phyloP scores from a whole-genome alignment of 192 early-diverging fungal genomes.

The Coemansia sp. region DNA sequence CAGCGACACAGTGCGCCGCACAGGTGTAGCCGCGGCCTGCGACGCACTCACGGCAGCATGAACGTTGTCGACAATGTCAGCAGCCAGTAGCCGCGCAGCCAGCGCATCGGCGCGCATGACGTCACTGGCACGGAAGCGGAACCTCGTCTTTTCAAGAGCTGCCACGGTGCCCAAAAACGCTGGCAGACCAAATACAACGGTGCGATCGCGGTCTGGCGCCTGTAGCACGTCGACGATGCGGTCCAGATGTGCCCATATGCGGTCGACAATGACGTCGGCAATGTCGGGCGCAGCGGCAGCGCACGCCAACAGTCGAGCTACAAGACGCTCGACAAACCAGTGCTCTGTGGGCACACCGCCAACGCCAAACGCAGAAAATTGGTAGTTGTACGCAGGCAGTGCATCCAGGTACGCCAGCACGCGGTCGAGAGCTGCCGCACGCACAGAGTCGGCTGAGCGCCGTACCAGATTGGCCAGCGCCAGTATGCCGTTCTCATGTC shows the following conservation, averaged over 20 bases:
- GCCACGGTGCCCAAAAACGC: slow-evolving; percentile 35
- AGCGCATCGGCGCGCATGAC: slow-evolving; percentile 28
- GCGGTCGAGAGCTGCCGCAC: slow-evolving; percentile 26
- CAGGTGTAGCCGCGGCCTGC: slow-evolving; percentile 5
- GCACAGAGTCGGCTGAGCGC: slow-evolving; percentile 9
- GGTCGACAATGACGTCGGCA: slow-evolving; percentile 19
- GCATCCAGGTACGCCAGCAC: slow-evolving; percentile 41
- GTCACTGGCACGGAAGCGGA: slow-evolving; percentile 25
- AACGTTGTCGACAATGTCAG: slow-evolving; percentile 12
- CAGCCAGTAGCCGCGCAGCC: slow-evolving; percentile 17
- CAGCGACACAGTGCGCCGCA: slow-evolving; percentile 25
- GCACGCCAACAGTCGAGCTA: slow-evolving; percentile 32
- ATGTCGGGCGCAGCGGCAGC: slow-evolving; percentile 20
- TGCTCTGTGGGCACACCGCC: slow-evolving; percentile 20
- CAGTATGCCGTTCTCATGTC: slow-evolving; percentile 52
- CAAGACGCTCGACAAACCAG: slow-evolving; percentile 38
- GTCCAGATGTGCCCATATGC: slow-evolving; percentile 38
- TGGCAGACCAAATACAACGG: slow-evolving; percentile 25
- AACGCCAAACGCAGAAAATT: slow-evolving; percentile 17
- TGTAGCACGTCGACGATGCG: slow-evolving; percentile 18
- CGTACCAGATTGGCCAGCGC: slow-evolving; percentile 49
- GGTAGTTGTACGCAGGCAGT: slow-evolving; percentile 30
- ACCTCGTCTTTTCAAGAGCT: slow-evolving; percentile 34
- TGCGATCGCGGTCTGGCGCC: slow-evolving; percentile 9
- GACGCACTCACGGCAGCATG: slow-evolving; percentile 21